Evolutionary conservation across 2,329 filamentous ascomycete genomes (phyloP).

Genomic region (Neodidymelliopsis sp.): DNA sequence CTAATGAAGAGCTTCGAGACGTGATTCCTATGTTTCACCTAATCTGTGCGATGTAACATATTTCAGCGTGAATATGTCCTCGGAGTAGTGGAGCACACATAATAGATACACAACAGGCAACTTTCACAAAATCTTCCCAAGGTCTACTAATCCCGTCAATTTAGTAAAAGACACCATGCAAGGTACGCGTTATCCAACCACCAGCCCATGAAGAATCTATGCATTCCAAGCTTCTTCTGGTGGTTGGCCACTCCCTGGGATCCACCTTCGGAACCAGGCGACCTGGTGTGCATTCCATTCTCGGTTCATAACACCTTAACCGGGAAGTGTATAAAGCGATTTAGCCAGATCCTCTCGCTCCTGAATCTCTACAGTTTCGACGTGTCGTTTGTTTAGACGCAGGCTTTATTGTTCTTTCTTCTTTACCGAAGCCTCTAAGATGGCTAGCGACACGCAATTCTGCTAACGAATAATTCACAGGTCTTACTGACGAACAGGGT

Average conservation of each 20-base stretch:
- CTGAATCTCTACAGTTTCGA: background rate
- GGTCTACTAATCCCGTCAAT: background rate
- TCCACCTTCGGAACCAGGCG: background rate
- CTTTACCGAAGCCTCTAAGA: too few relatives aligned
- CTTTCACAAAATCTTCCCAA: background rate
- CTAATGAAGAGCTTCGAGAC: too few relatives aligned
- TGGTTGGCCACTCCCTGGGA: slow-evolving; percentile 1
- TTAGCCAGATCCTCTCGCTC: background rate
- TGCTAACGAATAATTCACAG: background rate
- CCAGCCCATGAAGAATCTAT: background rate
- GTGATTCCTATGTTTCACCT: too few relatives aligned
- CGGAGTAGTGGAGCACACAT: too few relatives aligned
- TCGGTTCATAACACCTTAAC: background rate
- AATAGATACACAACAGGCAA: too few relatives aligned
- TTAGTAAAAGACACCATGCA: background rate
- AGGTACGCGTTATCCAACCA: background rate
- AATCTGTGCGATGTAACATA: too few relatives aligned
- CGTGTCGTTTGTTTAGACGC: too few relatives aligned
- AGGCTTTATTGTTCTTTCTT: too few relatives aligned
- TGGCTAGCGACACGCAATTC: background rate
- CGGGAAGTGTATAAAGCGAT: slow-evolving; percentile 4
- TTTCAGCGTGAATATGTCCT: too few relatives aligned
- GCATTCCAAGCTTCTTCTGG: slow-evolving; percentile 4
- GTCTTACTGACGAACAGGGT: background rate
- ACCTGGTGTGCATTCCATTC: slow-evolving; percentile 8